A percentile compares a stretch with the other conserved stretches of the same genome.
Evolutionary conservation across 2,329 filamentous ascomycete species (phyloP).

Genomic region (Botrytis aclada): DNA sequence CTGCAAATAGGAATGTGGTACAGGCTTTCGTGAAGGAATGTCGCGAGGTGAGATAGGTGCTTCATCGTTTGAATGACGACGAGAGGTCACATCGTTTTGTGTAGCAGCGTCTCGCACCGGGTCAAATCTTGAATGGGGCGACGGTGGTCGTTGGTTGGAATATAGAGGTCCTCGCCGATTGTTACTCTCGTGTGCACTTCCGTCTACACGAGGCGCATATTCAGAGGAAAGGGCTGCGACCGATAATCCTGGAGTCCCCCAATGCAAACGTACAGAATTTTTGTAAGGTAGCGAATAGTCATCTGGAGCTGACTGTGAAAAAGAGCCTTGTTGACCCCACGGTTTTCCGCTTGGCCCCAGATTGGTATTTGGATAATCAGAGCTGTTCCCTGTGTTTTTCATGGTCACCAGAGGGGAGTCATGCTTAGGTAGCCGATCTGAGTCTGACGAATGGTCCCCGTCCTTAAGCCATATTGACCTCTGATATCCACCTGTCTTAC

Average conservation of each 20-base stretch:
- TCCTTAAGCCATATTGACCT: background rate
- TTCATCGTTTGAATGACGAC: background rate
- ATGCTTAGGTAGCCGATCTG: background rate
- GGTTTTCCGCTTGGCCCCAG: background rate
- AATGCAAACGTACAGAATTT: background rate
- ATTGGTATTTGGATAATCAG: background rate
- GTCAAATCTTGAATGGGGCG: background rate
- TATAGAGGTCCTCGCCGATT: background rate
- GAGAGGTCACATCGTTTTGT: background rate
- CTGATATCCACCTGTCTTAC: background rate
- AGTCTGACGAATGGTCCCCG: too few species aligned
- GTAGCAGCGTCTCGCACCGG: background rate
- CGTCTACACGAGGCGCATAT: background rate
- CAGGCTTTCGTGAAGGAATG: background rate
- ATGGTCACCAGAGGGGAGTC: background rate
- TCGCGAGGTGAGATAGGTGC: background rate
- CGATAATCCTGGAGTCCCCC: too few species aligned
- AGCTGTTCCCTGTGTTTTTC: background rate
- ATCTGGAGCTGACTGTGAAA: background rate
- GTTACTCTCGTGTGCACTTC: background rate
- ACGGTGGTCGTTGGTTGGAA: background rate
- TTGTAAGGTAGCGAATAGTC: background rate
- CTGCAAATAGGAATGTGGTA: background rate
- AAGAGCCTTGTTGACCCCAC: background rate
- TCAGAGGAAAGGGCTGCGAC: background rate